These are phyloP conservation scores for Hygrophorus pudorinus DNA, from an alignment of 768 basidiomycete species.

Conservation along the genomic window DNA sequence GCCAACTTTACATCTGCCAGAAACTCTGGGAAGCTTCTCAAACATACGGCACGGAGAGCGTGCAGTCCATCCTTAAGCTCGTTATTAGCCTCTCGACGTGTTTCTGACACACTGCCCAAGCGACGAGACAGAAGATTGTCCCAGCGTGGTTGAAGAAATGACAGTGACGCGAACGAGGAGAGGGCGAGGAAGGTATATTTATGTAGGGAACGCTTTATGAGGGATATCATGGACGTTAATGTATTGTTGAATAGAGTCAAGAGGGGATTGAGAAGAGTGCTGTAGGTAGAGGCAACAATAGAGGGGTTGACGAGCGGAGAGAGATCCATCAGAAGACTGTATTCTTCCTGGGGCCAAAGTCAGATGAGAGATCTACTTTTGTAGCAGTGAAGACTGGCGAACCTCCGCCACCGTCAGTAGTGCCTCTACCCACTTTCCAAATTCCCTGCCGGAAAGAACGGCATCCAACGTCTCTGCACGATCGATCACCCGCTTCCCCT, in stretches of 20 bases:
- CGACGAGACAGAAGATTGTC: conserved; percentile 51
- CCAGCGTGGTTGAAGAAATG: conserved; percentile 51
- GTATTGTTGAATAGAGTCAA: conserved; percentile 57
- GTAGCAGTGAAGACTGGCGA: conserved; percentile 11
- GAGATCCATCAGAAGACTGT: conserved; percentile 52
- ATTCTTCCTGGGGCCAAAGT: conserved; percentile 43
- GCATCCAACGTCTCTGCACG: conserved; percentile 62
- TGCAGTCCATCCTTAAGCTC: conserved; percentile 66
- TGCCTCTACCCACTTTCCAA: conserved; percentile 61
- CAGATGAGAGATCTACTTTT: neutral
- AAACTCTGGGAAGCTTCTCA: conserved; percentile 80
- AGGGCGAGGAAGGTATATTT: conserved; percentile 76
- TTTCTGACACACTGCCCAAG: conserved; percentile 25
- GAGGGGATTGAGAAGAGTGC: conserved; percentile 53
- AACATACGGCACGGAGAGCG: conserved; percentile 53
- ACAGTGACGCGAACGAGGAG: conserved; percentile 52
- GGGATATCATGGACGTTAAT: conserved; percentile 46
- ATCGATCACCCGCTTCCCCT: conserved; percentile 60
- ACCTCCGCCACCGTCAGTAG: conserved; percentile 62
- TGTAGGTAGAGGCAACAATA: conserved; percentile 48
- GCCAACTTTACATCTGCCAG: conserved; percentile 69
- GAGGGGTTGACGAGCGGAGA: conserved; percentile 45
- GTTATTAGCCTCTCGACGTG: conserved; percentile 29
- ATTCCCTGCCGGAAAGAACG: conserved; percentile 56
- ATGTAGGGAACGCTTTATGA: conserved; percentile 70